phyloP scores from a whole-genome alignment of 2,329 filamentous ascomycete species.

The Stachybotrys chlorohalonatus region DNA sequence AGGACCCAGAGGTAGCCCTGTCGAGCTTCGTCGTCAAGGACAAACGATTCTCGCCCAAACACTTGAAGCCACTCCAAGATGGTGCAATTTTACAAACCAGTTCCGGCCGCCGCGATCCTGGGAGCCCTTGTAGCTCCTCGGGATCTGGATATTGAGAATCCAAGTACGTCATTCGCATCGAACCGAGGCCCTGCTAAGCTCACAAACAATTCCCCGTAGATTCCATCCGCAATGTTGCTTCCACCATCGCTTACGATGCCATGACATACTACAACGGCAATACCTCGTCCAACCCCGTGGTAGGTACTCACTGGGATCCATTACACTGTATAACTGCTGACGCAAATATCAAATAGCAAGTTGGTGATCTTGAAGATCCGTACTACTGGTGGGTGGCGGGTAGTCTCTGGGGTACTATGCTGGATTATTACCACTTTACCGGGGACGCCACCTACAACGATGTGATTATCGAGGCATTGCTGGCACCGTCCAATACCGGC shows the following conservation, averaged over 20 bases:
- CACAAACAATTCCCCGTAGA: slow-evolving; percentile 25
- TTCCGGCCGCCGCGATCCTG: slow-evolving; percentile 14
- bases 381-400: slow-evolving; percentile 64
- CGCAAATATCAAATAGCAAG: slow-evolving; percentile 24
- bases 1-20: too few species aligned
- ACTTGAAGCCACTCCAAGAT: background rate
- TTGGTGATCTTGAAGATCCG: slow-evolving; percentile 55
- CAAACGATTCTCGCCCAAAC: background rate
- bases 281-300: slow-evolving; percentile 35
- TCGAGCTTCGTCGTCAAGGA: too few species aligned
- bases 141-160: slow-evolving; percentile 27
- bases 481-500: slow-evolving; percentile 46
- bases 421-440: slow-evolving; percentile 63
- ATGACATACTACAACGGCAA: slow-evolving; percentile 60
- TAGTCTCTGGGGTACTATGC: slow-evolving; percentile 56
- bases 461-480: slow-evolving; percentile 47
- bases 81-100: slow-evolving; percentile 14
- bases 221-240: slow-evolving; percentile 53
- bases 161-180: slow-evolving; percentile 17
- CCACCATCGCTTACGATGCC: slow-evolving; percentile 49
- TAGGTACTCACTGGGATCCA: slow-evolving; percentile 16
- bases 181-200: background rate
- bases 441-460: slow-evolving; percentile 53
- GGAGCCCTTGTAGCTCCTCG: slow-evolving; percentile 22
- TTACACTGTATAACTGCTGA: slow-evolving; percentile 2